phyloP scores from a whole-genome alignment of 495 filamentous ascomycete genomes.

The Penicillium steckii region DNA sequence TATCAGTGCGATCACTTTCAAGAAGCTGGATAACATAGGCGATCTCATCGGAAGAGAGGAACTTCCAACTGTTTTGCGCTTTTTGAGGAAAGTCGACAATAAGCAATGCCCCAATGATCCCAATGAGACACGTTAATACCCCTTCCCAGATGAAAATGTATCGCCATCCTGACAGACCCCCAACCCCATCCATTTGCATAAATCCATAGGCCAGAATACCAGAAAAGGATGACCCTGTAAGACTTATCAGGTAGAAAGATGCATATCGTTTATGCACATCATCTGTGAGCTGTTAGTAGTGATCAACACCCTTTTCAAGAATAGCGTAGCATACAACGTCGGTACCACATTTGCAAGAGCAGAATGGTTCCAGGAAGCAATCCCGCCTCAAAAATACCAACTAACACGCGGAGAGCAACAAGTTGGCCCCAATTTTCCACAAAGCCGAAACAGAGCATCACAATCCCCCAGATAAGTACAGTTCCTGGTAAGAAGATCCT shows the following conservation, averaged over 20 bases:
- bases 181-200: slow-evolving; percentile 45
- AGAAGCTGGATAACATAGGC: slow-evolving; percentile 50
- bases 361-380: slow-evolving; percentile 16
- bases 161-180: slow-evolving; percentile 48
- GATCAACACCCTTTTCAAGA: no score
- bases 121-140: slow-evolving; percentile 31
- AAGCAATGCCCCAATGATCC: slow-evolving; percentile 38
- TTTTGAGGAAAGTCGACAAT: slow-evolving; percentile 54
- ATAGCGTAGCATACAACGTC: slow-evolving; percentile 14
- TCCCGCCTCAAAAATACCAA: slow-evolving; percentile 58
- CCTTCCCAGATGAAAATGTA: slow-evolving; percentile 42
- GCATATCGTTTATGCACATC: slow-evolving; percentile 55
- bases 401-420: slow-evolving; percentile 48
- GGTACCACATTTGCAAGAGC: slow-evolving; percentile 12
- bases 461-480: slow-evolving; percentile 7
- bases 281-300: slow-evolving; percentile 1
- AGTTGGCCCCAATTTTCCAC: slow-evolving; percentile 43
- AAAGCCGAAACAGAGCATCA: slow-evolving; percentile 40
- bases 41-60: slow-evolving; percentile 41
- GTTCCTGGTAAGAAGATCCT: slow-evolving; percentile 5
- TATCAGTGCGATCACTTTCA: slow-evolving; percentile 51
- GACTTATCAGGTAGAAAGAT: slow-evolving; percentile 55
- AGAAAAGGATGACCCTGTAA: slow-evolving; percentile 49
- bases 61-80: slow-evolving; percentile 40
- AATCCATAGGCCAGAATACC: slow-evolving; percentile 59